Base-by-base conservation (phyloP, 2,329 filamentous ascomycete species). In the Penicillium capsulatum region DNA sequence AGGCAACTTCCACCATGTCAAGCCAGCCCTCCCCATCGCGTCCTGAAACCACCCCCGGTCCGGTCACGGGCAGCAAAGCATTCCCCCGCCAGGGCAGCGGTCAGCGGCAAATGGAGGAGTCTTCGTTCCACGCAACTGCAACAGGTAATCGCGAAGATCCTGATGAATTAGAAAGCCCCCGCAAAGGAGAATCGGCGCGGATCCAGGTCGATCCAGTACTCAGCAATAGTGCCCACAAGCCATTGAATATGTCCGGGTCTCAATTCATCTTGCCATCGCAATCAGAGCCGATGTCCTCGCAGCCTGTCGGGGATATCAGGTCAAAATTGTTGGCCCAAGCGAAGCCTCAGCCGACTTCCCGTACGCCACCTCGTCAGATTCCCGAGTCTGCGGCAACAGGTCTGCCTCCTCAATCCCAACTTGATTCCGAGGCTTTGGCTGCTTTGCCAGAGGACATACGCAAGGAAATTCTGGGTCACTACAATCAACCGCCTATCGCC, bases 231-330 rank as follows among this genome's bases (percentile, higher is more conserved):
- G 57, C 51, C 7, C 69, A 84, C 15, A 83, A 76, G 46, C 82
- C 82, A 1, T 69, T 95, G 15, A 94, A 96, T 55, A 77, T 87
- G 3, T 73, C 80, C 3, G 88, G 91, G 2, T 95, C 91, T 0
- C 92, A 98, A 56, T 98, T 98, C 56, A 79, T 97, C 32, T 73
- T 98, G 52, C 92, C 92, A n/a, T 63, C 65, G 0, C 86, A 94
- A 51, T 76, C 86, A 2, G 92, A 98, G 58, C 81, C 83, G 0
- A 72, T 75, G 14, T 83, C 95, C 3, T 84, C 84, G 1, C 88
- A 94, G 55, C 72, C 97, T 3, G 90, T 90, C 0, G 73, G 73
- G 19, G 87, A 94, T 58, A 95, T 97, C 47, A 78, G 86, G 42
- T 81, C 79, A 19, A 86, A 79, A 56, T 73, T 97, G 8, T 72